These are phyloP conservation scores for Diaporthe citri DNA, from an alignment of 2,329 filamentous ascomycete species.

Conservation along the genomic window DNA sequence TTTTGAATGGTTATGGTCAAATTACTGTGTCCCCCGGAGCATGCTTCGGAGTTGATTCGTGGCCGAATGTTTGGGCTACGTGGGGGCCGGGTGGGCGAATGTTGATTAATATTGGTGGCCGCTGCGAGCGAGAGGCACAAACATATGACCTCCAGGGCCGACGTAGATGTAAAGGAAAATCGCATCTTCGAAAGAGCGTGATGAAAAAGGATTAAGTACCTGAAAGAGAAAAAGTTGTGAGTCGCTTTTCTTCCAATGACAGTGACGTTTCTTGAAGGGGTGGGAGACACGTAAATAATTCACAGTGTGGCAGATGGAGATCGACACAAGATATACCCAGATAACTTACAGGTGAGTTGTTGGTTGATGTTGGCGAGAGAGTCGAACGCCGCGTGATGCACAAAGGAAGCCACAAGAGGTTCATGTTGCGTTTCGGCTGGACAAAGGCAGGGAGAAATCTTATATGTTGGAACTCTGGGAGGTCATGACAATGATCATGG, in stretches of 20 bases:
- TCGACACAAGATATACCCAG: too few relatives aligned
- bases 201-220: background rate
- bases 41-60: background rate
- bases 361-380: background rate
- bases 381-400: background rate
- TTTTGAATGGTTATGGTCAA: constrained; percentile 29
- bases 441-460: background rate
- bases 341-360: background rate
- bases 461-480: background rate
- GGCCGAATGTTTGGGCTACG: background rate
- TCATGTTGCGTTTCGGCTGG: too few relatives aligned
- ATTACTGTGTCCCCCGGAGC: background rate
- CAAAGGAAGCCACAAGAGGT: background rate
- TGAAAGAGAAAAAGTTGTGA: background rate
- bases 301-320: rapidly evolving
- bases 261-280: background rate
- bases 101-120: background rate
- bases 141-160: background rate
- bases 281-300: background rate
- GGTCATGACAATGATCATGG: background rate
- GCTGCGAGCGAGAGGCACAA: background rate
- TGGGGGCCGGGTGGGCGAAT: background rate
- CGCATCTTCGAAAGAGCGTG: background rate
- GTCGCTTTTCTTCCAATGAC: background rate
- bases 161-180: background rate